Evolutionary conservation across 1,284 basidiomycete genomes (phyloP), one percentile per base, ranked within the genome.

Genomic region (Heterobasidion annosum): DNA sequence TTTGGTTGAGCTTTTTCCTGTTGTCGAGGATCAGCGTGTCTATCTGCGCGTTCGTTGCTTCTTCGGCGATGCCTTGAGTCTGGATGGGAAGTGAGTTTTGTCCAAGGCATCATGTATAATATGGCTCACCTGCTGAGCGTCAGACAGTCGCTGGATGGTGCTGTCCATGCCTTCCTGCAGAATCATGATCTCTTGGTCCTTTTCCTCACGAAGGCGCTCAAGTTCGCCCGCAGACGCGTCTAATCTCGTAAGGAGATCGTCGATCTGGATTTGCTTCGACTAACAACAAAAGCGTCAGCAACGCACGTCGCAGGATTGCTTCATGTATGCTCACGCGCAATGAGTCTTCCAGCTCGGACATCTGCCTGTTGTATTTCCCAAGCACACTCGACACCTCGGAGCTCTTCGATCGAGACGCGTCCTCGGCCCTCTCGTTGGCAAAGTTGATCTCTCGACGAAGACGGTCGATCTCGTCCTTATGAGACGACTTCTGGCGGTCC

Each of bases 341-440:
- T 2, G 93, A 91, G 63, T 96, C 93, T 70, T 99, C 97, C 43
- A 99, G 81, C 68, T 99, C 97, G 47, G 84, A 85, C 52, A 99
- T 75, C 70, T 99, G 97, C 53, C 97, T 82, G 72, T 99, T 99
- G 73, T 98, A 98, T 70, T 95, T 98, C 61, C 79, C 68, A 72
- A 99, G 81, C 63, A 99, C 84, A 59, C 74, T 73, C 1, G 93
- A 93, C 19, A 98, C 91, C 69, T 99, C 96, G 3, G 90, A 89
- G 72, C 85, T 93, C 80, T 97, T 97, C 59, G 90, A 86, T 32
- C 94, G 82, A 8, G 89, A 82, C 0, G 93, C 85, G 67, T 99
- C 97, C 64, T 98, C 95, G 1, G 94, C 95, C 25, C 96, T 85
- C 73, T 99, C 97, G 65, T 98, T 97, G n/a, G 97, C 94, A 67